Conservation (phyloP, 371 early-diverging fungal species). For the Funneliformis caledonium region DNA sequence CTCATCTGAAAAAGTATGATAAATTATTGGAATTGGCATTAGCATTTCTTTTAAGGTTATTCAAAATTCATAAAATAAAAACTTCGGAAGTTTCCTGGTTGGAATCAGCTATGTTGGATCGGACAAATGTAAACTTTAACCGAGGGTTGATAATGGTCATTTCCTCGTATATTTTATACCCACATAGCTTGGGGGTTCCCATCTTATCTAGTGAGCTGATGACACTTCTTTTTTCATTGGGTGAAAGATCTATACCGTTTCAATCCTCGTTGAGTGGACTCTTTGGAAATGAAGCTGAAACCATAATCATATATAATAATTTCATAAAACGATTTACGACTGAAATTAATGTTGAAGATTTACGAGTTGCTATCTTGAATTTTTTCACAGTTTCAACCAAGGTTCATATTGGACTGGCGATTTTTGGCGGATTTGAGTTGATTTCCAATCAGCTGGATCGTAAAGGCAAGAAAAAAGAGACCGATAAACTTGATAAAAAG, state of each 20-base stretch:
- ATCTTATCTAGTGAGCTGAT: conserved; percentile 26
- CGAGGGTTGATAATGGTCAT: conserved; percentile 9
- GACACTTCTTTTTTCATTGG: conserved; percentile 13
- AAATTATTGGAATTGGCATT: conserved; percentile 28
- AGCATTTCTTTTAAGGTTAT: conserved; percentile 20
- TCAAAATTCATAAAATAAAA: conserved; percentile 2
- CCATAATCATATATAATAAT: not conserved
- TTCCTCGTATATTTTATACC: conserved; percentile 1
- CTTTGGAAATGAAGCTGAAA: conserved; percentile 27
- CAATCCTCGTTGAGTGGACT: conserved; percentile 13
- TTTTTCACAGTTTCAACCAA: conserved; percentile 31
- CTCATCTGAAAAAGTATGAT: not conserved
- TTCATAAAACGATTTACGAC: not conserved
- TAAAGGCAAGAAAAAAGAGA: conserved; percentile 18
- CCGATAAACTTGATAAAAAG: not conserved
- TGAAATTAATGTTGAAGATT: not conserved
- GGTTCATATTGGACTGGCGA: conserved; percentile 4
- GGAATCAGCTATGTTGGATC: conserved; percentile 18
- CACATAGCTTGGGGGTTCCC: conserved; percentile 1
- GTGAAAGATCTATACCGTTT: not conserved
- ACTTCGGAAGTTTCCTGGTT: conserved; percentile 12
- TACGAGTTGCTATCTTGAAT: conserved; percentile 36
- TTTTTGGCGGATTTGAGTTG: not conserved
- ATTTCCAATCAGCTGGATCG: not conserved
- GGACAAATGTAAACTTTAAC: not conserved